These are phyloP conservation scores for Acaromyces ingoldii DNA, from an alignment of 1,284 basidiomycete species.

Conservation along the genomic window DNA sequence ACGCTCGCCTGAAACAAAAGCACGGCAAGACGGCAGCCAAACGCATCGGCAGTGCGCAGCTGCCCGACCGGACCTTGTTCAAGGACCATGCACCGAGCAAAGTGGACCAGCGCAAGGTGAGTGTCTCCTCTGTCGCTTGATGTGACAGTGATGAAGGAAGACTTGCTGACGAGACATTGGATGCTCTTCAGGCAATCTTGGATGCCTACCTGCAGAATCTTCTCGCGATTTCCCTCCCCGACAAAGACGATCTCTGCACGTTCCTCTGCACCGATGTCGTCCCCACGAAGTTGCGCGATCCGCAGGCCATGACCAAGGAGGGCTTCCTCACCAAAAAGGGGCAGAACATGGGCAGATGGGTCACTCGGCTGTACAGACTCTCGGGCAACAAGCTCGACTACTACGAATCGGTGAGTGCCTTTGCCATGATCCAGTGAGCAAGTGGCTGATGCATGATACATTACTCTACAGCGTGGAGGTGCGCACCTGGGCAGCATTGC, in stretches of 20 bases:
- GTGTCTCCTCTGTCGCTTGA: slow-evolving; percentile 60
- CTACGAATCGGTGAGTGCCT: slow-evolving; percentile 71
- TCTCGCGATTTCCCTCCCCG: slow-evolving; percentile 69
- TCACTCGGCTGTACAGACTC: slow-evolving; percentile 82
- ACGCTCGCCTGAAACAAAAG: slow-evolving; percentile 61
- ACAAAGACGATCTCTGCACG: slow-evolving; percentile 81
- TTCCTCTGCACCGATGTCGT: slow-evolving; percentile 88
- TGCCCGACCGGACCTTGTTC: slow-evolving; percentile 90
- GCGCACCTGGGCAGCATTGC: slow-evolving; percentile 79
- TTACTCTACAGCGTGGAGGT: slow-evolving; percentile 59
- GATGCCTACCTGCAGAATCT: slow-evolving; percentile 84
- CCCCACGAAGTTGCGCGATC: slow-evolving; percentile 55
- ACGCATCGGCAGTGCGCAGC: slow-evolving; percentile 58
- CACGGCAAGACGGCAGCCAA: slow-evolving; percentile 67
- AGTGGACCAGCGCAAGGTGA: slow-evolving; percentile 66
- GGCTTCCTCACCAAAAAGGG: slow-evolving; percentile 95
- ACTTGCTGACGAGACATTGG: slow-evolving; percentile 68
- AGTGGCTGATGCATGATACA: not conserved
- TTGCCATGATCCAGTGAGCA: not conserved
- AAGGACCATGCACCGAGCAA: slow-evolving; percentile 93
- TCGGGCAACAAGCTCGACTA: slow-evolving; percentile 77
- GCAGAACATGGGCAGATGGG: slow-evolving; percentile 79
- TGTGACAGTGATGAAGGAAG: slow-evolving; percentile 63
- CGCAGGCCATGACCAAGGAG: slow-evolving; percentile 69
- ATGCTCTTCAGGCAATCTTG: slow-evolving; percentile 64